Percentiles rank a stretch among this genome's conserved stretches.
phyloP scores from a whole-genome alignment of 371 early-diverging fungal genomes.

The Thermomucor indicae-seudaticae region DNA sequence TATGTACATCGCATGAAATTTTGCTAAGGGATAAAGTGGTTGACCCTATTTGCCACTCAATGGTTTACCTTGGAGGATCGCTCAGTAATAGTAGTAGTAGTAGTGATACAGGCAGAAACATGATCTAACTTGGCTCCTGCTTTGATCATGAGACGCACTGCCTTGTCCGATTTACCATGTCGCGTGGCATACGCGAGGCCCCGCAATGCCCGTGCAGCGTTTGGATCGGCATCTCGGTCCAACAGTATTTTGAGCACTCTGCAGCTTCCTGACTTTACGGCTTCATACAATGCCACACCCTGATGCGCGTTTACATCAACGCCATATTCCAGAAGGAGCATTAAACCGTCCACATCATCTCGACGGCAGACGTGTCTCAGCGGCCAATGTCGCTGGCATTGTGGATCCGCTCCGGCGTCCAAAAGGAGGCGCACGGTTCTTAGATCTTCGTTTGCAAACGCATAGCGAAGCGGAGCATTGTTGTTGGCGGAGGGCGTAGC shows the following conservation, averaged over 20 bases:
- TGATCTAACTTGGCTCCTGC: neutral
- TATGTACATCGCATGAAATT: neutral
- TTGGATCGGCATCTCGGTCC: conserved; percentile 23
- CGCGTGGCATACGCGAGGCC: conserved; percentile 8
- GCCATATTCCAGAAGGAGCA: conserved; percentile 3
- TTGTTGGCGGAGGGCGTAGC: conserved; percentile 24
- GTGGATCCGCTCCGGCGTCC: conserved; percentile 21
- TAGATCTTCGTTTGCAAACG: conserved; percentile 11
- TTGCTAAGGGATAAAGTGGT: no score
- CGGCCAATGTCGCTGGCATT: conserved; percentile 19
- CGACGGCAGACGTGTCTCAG: conserved; percentile 15
- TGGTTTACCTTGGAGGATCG: no score
- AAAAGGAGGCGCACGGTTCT: conserved; percentile 10
- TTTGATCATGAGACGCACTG: neutral
- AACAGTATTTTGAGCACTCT: conserved; percentile 8
- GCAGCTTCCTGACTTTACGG: conserved; percentile 7
- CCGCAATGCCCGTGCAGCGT: conserved; percentile 12
- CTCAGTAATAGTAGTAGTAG: no score
- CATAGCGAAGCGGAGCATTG: conserved; percentile 20
- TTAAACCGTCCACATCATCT: conserved; percentile 3
- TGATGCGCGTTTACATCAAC: conserved; percentile 8
- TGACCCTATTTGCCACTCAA: no score
- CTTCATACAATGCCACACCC: conserved; percentile 19
- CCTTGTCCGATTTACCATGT: neutral
- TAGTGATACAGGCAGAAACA: no score